phyloP scores from a whole-genome alignment of 2,329 filamentous ascomycete genomes.

The Hymenoscyphus fructigenus region DNA sequence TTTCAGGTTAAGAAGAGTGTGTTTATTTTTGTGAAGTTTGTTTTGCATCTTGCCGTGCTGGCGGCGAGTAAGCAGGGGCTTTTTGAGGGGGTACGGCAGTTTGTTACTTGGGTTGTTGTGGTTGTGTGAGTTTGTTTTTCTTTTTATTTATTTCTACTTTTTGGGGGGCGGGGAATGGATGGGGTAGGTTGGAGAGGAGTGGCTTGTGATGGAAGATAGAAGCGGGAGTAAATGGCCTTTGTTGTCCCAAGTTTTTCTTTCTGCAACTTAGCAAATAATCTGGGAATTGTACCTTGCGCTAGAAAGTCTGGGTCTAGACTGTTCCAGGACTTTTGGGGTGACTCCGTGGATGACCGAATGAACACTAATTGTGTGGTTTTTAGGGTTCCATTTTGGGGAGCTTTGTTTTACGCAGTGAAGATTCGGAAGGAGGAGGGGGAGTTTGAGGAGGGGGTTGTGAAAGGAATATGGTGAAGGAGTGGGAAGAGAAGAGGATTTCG shows the following conservation, averaged over 20 bases:
- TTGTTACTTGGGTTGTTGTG: background rate
- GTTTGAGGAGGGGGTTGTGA: slow-evolving; percentile 3
- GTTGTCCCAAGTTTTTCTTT: too few species aligned
- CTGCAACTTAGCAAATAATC: background rate
- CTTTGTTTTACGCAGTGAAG: slow-evolving; percentile 9
- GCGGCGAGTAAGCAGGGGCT: background rate
- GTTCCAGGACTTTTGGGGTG: background rate
- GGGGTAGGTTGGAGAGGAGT: too few species aligned
- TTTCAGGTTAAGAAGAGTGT: background rate
- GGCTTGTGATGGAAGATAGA: too few species aligned
- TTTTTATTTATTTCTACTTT: background rate
- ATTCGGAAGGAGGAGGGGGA: slow-evolving; percentile 8
- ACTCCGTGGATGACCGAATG: background rate
- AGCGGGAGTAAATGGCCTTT: too few species aligned
- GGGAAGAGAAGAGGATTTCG: background rate
- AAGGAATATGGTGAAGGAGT: background rate
- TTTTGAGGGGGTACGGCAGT: background rate
- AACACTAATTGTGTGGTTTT: background rate
- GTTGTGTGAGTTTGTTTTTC: background rate
- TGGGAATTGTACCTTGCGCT: background rate
- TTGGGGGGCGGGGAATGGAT: too few species aligned
- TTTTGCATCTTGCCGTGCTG: background rate
- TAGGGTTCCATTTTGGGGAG: slow-evolving; percentile 8
- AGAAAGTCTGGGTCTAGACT: background rate
- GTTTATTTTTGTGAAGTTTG: background rate